Conservation (phyloP, 192 early-diverging fungal species). For the Rhizophagus clarus region DNA sequence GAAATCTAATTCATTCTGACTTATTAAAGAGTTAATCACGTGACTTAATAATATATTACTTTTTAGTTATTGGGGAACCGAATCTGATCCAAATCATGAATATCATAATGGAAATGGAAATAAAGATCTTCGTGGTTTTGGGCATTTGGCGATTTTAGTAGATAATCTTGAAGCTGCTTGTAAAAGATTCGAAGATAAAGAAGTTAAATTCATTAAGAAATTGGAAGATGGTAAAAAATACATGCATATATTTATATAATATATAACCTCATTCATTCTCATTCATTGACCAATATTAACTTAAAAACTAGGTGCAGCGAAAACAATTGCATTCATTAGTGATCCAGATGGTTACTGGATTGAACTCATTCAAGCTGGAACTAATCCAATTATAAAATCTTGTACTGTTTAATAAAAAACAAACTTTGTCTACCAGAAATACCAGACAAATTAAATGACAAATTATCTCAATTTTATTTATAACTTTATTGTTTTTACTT, state of each 20-base stretch:
- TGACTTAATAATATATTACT: not conserved
- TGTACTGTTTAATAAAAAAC: too few relatives aligned
- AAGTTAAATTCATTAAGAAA: slow-evolving; percentile 77
- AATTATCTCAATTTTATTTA: too few relatives aligned
- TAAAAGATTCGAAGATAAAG: slow-evolving; percentile 68
- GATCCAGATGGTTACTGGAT: slow-evolving; percentile 89
- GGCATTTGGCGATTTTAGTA: slow-evolving; percentile 81
- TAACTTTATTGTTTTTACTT: too few relatives aligned
- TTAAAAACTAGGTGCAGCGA: slow-evolving; percentile 55
- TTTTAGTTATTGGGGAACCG: slow-evolving; percentile 77
- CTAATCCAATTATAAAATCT: too few relatives aligned
- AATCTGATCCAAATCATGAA: slow-evolving; percentile 60
- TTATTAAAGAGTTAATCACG: not conserved
- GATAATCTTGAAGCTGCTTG: slow-evolving; percentile 79
- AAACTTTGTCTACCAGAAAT: too few relatives aligned
- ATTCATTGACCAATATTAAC: too few relatives aligned
- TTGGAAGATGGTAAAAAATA: slow-evolving; percentile 59
- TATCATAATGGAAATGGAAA: slow-evolving; percentile 79
- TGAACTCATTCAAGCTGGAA: slow-evolving; percentile 50
- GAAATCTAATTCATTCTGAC: slow-evolving; percentile 25
- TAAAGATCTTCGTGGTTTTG: slow-evolving; percentile 73
- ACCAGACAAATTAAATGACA: too few relatives aligned
- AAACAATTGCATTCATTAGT: slow-evolving; percentile 79
- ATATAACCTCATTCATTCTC: too few relatives aligned
- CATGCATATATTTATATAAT: too few relatives aligned